Base-by-base conservation (phyloP, 139 green algal species). In the Coelastrella sp. region DNA sequence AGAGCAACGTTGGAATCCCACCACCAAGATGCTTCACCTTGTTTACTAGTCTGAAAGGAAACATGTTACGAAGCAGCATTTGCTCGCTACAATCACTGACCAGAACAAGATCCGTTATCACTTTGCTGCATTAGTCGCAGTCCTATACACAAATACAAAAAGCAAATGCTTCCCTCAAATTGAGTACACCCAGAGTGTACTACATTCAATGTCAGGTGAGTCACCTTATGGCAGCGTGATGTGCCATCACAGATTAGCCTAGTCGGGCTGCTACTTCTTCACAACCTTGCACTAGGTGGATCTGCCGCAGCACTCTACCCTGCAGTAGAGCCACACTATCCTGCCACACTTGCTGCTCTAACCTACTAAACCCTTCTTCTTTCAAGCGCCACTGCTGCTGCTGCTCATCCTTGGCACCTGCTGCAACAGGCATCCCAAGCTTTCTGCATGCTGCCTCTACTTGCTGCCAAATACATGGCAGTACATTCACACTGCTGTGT, bases 401-500 rank as follows among this genome's bases (percentile, higher is more conserved):
- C 74, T 43, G 0, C 25, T 69, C 27, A 4, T 38, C 27, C 25
- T 69, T 7, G 9, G 8, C 30, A 41, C 27, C 62, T n/a, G 62
- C 27, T 40, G 30, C 27, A 41, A 40, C 62, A n/a, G 25, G 40
- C 25, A 62, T 23, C 11, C 41, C 40, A 25, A 25, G 41, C 41
- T 25, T 19, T 15, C n/a, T 62, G 9, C 17, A 38, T 53, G 75
- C 75, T 35, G 38, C 40, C 43, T 19, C 9, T 19, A 32, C 75
- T 38, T 69, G 53, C 53, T 51, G 35, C 75, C 75, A 82, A 2
- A 32, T 53, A 2, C 21, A 15, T 2, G 45, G 75, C 53, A 82
- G 75, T 38, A 71, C 15, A 45, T 82, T 82, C 21, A 82, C 21
- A 53, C 35, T 82, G 75, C 75, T 82, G 75, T 60, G 50, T 35